A percentile compares a stretch with the other conserved stretches of the same genome.
Conservation (phyloP, 257 asterid genomes). For the Solanum bukasovii region DNA sequence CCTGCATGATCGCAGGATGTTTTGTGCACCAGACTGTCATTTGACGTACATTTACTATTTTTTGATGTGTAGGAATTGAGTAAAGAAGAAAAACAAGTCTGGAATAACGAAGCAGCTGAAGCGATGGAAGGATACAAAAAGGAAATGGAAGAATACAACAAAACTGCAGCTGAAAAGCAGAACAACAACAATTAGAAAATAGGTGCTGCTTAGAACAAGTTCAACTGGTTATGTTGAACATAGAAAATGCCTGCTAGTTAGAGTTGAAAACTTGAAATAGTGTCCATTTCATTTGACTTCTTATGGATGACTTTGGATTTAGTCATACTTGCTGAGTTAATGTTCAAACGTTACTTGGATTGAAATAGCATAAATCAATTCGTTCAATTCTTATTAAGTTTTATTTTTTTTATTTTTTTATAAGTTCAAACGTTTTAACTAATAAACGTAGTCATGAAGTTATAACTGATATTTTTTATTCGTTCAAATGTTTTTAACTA, state of each 20-base stretch:
- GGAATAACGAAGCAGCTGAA: conserved; percentile 66
- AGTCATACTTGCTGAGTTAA: background rate
- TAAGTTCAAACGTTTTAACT: too few relatives aligned
- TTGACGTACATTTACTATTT: background rate
- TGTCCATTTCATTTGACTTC: background rate
- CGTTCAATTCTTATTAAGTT: too few relatives aligned
- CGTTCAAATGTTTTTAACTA: too few relatives aligned
- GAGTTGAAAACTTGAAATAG: too few relatives aligned
- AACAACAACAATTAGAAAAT: conserved; percentile 1
- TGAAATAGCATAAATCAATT: too few relatives aligned
- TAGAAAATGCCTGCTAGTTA: too few relatives aligned
- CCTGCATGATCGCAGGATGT: background rate
- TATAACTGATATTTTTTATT: too few relatives aligned
- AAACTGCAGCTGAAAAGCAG: conserved; percentile 33
- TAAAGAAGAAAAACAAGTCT: conserved; percentile 56
- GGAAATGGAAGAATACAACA: conserved; percentile 66
- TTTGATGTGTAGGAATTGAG: conserved; percentile 38
- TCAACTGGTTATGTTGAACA: conserved; percentile 23
- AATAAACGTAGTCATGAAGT: too few relatives aligned
- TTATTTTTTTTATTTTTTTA: too few relatives aligned
- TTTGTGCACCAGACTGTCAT: background rate
- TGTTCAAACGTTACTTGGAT: too few relatives aligned
- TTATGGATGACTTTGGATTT: background rate
- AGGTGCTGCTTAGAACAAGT: conserved; percentile 6
- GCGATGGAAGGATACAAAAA: conserved; percentile 74